Evolutionary conservation across 345 rosid species (phyloP), one percentile per base, ranked within the genome.

Genomic region (Carallia brachiata): DNA sequence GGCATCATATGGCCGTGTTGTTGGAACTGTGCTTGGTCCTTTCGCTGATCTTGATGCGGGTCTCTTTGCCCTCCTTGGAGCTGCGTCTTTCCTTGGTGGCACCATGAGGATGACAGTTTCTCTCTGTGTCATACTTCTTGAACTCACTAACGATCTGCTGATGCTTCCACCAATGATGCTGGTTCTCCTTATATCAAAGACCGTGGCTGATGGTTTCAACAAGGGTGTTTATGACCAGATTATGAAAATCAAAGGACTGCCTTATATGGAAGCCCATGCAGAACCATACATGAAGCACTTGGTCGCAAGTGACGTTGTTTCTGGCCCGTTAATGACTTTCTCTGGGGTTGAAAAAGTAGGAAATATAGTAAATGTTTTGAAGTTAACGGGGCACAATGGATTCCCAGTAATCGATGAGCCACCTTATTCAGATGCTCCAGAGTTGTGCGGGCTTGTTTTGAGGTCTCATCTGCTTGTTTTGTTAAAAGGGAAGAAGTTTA

Each of bases 91-190:
- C 82, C 94, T 93, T 4, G 98, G 98, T 52, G 98, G 97, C 70
- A 91, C 98, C 32, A 93, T 93, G 98, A 89, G 98, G 66, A 93
- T 91, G 98, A 93, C 97, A 0, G 98, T 93, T 60, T 93, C 98
- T 56, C 79, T 93, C 1, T 91, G 97, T 64, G 87, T 93, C 64
- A 91, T 93, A 77, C 90, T 93, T 48, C 96, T 93, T 12, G 98
- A 91, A 63, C 98, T 93, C 36, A 91, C 97, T 18, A 89, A 93
- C 13, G 83, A 87, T 59, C 85, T 93, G 19, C 75, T 91, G 63
- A 88, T 93, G 96, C 86, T 93, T 40, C 98, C 98, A 15, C 61
- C 88, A 75, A 85, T 93, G 67, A 93, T 93, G 98, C 78, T 93
- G 3, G 96, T 89, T 37, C 96, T 93, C 70, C 89, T 93, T 1